These are phyloP conservation scores for Phytophthora sojae DNA, from an alignment of 352 stramenopile genomes.

Conservation along the genomic window DNA sequence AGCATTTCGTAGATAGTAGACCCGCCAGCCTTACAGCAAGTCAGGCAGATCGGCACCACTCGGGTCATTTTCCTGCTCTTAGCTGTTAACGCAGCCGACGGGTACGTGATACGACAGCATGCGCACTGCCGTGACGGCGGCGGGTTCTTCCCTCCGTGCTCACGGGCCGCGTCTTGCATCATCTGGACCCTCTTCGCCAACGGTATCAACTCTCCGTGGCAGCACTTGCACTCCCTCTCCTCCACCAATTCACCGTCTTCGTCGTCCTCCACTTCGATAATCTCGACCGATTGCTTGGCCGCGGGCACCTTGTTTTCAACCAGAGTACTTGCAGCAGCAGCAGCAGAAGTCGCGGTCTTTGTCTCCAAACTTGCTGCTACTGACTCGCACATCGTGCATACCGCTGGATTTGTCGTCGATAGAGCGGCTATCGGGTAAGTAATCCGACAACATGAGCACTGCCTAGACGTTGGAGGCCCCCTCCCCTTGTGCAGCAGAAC, in stretches of 20 bases:
- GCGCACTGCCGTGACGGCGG: slow-evolving; percentile 25
- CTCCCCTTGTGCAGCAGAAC: slow-evolving; percentile 3
- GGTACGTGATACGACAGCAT: slow-evolving; percentile 37
- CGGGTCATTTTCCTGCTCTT: slow-evolving; percentile 32
- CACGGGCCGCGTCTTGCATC: slow-evolving; percentile 11
- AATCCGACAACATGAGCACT: slow-evolving; percentile 18
- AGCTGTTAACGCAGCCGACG: slow-evolving; percentile 11
- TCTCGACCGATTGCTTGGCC: slow-evolving; percentile 2
- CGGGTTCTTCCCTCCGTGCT: slow-evolving; percentile 8
- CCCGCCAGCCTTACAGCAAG: slow-evolving; percentile 19
- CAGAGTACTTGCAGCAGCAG: background rate
- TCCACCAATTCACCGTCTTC: slow-evolving; percentile 24
- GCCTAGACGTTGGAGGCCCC: background rate
- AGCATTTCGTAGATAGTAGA: slow-evolving; percentile 35
- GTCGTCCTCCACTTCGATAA: slow-evolving; percentile 17
- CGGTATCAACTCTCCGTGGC: slow-evolving; percentile 4
- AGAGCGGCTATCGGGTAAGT: slow-evolving; percentile 15
- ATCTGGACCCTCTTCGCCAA: slow-evolving; percentile 2
- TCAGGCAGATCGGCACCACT: slow-evolving; percentile 24
- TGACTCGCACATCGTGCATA: slow-evolving; percentile 7
- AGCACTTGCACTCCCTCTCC: slow-evolving; percentile 21
- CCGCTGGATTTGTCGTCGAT: background rate
- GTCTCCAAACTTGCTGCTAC: background rate
- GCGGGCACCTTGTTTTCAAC: background rate
- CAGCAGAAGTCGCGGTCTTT: background rate